Percentiles rank a stretch among this genome's conserved stretches.
phyloP scores from a whole-genome alignment of 1,284 basidiomycete genomes.

The Apiotrichum mycotoxinovorans region DNA sequence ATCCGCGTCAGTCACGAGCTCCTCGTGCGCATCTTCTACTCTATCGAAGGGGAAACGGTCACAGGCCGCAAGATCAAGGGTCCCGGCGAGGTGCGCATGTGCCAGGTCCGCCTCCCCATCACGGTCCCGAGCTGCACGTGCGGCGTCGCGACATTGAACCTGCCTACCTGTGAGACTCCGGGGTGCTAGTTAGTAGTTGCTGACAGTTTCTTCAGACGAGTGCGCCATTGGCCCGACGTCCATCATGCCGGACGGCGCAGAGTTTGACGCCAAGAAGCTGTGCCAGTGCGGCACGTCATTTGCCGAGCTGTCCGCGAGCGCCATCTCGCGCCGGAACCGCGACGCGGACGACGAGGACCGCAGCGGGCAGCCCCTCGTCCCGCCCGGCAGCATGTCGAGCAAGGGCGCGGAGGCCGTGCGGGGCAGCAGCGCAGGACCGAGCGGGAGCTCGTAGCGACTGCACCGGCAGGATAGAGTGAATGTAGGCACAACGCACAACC shows the following conservation, averaged over 20 bases:
- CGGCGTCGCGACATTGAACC: slow-evolving; percentile 30
- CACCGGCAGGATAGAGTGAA: too few species aligned
- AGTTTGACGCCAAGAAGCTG: slow-evolving; percentile 19
- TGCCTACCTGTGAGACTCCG: slow-evolving; percentile 37
- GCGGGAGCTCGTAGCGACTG: neutral
- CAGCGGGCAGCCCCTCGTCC: neutral
- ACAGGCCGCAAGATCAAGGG: slow-evolving; percentile 24
- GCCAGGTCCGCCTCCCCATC: slow-evolving; percentile 38
- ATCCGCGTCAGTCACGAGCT: slow-evolving; percentile 45
- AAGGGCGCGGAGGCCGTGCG: neutral
- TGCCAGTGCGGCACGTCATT: slow-evolving; percentile 39
- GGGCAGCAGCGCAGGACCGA: neutral
- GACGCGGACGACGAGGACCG: slow-evolving; percentile 6
- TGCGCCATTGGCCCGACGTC: slow-evolving; percentile 11
- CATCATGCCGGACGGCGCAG: slow-evolving; percentile 14
- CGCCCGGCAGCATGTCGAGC: neutral
- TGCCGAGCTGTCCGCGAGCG: slow-evolving; percentile 35
- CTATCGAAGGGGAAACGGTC: slow-evolving; percentile 39
- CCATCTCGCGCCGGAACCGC: slow-evolving; percentile 15
- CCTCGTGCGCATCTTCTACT: slow-evolving; percentile 45
- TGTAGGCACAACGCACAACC: too few species aligned
- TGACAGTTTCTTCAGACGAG: slow-evolving; percentile 13
- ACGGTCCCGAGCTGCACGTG: slow-evolving; percentile 42
- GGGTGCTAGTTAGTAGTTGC: too few species aligned
- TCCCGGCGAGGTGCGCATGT: slow-evolving; percentile 46